Evolutionary conservation across 306 rosid genomes (phyloP).

Genomic region (Cyamopsis tetragonoloba): DNA sequence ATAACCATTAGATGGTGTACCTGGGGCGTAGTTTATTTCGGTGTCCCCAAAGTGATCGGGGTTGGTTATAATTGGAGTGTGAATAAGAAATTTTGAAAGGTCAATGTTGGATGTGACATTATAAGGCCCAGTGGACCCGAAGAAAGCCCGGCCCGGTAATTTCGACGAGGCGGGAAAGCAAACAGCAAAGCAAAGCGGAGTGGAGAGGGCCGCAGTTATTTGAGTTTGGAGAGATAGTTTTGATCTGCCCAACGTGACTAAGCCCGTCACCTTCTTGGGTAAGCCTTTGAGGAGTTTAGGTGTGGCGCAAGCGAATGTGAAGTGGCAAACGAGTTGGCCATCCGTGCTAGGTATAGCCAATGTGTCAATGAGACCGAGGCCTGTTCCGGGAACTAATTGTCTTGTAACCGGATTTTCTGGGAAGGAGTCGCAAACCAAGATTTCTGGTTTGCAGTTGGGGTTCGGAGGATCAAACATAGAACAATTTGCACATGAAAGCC

Average conservation of each 20-base stretch:
- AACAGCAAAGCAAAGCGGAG: not conserved
- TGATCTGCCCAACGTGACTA: not conserved
- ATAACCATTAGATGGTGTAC: not conserved
- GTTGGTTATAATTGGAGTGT: not conserved
- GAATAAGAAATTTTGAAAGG: not conserved
- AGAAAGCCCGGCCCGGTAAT: not conserved
- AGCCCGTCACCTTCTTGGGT: not conserved
- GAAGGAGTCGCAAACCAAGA: not conserved
- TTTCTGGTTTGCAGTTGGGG: not conserved
- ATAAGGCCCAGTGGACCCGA: not conserved
- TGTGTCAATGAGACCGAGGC: not conserved
- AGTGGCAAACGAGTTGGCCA: not conserved
- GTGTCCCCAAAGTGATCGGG: not conserved
- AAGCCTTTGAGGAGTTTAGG: not conserved
- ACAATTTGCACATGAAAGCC: not conserved
- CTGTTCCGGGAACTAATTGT: rapidly evolving
- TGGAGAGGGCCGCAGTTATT: not conserved
- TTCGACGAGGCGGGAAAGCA: not conserved
- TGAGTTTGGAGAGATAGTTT: not conserved
- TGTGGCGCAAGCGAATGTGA: not conserved
- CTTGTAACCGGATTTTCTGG: not conserved
- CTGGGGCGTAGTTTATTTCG: not conserved
- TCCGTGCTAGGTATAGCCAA: not conserved
- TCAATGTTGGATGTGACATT: not conserved
- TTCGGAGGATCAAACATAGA: not conserved